Evolutionary conservation across 2,329 filamentous ascomycete species (phyloP), one percentile per base, ranked within the genome.

Genomic region (Exophiala sp.): DNA sequence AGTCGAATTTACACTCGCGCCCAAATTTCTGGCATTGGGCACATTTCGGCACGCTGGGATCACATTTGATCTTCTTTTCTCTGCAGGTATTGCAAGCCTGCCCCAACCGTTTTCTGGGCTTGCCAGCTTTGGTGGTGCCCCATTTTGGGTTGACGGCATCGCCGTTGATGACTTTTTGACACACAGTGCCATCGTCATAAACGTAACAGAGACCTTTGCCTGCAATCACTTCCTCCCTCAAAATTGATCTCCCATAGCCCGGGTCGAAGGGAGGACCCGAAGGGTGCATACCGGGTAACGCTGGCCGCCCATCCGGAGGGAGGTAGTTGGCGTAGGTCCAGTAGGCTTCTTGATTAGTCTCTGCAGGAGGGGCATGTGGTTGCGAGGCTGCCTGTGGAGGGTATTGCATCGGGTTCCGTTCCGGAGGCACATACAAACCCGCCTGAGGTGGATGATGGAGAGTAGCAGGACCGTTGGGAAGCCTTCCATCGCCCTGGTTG

Each of bases 51-150:
- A 84, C 87, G 63, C 91, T 90, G 1, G 91, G 91, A 61, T 96
- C 90, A 66, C 91, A 96, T 71, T 95, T 96, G 74, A 96, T 95
- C 78, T 96, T 96, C 83, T 96, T 96, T 73, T 96, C 91, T 47
- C 91, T 83, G 69, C 91, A 96, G 10, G 90, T 94, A 54, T 95
- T 80, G 67, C 91, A 96, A n/a, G 90, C 90, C 68, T 95, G 91
- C 20, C 91, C 91, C 52, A 96, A 78, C 52, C 91, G 81, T 74
- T 96, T 96, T 62, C 91, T 83, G 44, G 91, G 91, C 74, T 95
- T 96, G 11, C 91, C 91, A 2, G 91, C 91, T 72, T 96, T 96
- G 34, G 91, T 96, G 8, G 95, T 85, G 12, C 91, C 91, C 91
- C 91, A 96, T 62, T 89, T 88, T 1, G 91, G 89, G 68, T 95